Evolutionary conservation across 768 basidiomycete genomes (phyloP).

Genomic region (Pleurotus cornucopiae): DNA sequence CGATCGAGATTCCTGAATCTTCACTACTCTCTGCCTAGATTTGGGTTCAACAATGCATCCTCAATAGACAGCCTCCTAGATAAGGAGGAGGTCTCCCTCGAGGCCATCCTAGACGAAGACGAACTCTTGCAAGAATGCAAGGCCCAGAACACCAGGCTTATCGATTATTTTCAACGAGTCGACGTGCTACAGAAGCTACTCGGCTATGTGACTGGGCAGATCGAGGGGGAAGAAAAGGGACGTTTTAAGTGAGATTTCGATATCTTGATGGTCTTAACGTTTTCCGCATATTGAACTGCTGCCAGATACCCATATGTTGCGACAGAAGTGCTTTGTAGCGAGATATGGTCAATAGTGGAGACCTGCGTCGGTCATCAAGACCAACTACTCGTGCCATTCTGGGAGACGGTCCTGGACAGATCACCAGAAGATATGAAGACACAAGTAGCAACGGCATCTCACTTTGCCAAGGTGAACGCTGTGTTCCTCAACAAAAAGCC

Average conservation of each 20-base stretch:
- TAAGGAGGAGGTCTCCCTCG: slow-evolving; percentile 85
- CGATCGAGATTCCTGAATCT: slow-evolving; percentile 12
- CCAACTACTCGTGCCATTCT: slow-evolving; percentile 80
- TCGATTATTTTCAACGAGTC: slow-evolving; percentile 80
- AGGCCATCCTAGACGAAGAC: slow-evolving; percentile 89
- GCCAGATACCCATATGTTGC: slow-evolving; percentile 86
- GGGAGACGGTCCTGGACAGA: slow-evolving; percentile 83
- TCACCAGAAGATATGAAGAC: slow-evolving; percentile 84
- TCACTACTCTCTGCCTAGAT: slow-evolving; percentile 49
- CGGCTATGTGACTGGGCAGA: slow-evolving; percentile 83
- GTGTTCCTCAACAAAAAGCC: slow-evolving; percentile 87
- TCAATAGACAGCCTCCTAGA: slow-evolving; percentile 87
- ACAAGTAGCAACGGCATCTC: slow-evolving; percentile 81
- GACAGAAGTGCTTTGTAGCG: slow-evolving; percentile 93
- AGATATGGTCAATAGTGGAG: slow-evolving; percentile 93
- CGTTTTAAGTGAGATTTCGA: slow-evolving; percentile 69
- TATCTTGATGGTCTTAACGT: slow-evolving; percentile 8
- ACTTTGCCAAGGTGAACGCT: slow-evolving; percentile 93
- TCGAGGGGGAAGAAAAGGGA: slow-evolving; percentile 74
- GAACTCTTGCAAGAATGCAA: slow-evolving; percentile 96
- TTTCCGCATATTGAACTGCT: not conserved
- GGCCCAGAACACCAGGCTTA: slow-evolving; percentile 83
- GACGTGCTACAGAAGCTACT: slow-evolving; percentile 79
- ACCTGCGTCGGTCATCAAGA: slow-evolving; percentile 72
- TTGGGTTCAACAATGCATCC: slow-evolving; percentile 86